These are phyloP conservation scores for Draba incana DNA, from an alignment of 345 rosid genomes.

Conservation along the genomic window DNA sequence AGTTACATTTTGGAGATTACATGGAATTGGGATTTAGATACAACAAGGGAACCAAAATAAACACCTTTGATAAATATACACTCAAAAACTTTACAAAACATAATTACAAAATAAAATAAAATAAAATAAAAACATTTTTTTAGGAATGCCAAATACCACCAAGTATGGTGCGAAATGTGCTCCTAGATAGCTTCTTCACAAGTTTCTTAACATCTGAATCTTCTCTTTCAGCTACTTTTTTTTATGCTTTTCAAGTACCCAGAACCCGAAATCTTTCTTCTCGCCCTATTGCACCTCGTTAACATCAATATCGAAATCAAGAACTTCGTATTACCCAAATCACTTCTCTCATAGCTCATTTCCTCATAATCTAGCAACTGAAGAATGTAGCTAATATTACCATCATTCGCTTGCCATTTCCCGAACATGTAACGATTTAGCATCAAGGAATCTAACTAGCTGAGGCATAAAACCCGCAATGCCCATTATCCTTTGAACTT, in stretches of 20 bases:
- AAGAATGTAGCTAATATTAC: conserved; percentile 54
- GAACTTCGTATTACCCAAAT: conserved; percentile 43
- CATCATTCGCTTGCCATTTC: conserved; percentile 67
- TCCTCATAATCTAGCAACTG: conserved; percentile 62
- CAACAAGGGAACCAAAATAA: neutral
- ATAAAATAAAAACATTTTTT: neutral
- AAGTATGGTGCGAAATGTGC: conserved; percentile 59
- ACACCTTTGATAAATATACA: conserved; percentile 17
- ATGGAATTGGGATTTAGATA: neutral
- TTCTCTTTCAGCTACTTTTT: conserved; percentile 70
- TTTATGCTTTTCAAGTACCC: conserved; percentile 68
- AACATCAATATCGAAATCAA: conserved; percentile 62
- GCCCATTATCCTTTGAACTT: conserved; percentile 57
- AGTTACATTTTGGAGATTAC: neutral
- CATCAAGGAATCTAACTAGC: conserved; percentile 61
- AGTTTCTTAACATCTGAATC: conserved; percentile 70
- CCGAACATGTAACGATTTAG: conserved; percentile 63
- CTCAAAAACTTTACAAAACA: conserved; percentile 1
- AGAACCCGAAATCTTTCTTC: conserved; percentile 69
- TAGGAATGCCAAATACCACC: conserved; percentile 75
- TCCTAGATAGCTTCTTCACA: conserved; percentile 62
- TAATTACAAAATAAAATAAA: neutral
- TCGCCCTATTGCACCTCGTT: conserved; percentile 60
- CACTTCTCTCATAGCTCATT: conserved; percentile 24
- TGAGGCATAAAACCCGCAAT: conserved; percentile 72